A percentile compares a stretch with the other conserved stretches of the same genome.
Evolutionary conservation across 352 stramenopile genomes (phyloP).

Genomic region (Peronosclerospora sorghi): DNA sequence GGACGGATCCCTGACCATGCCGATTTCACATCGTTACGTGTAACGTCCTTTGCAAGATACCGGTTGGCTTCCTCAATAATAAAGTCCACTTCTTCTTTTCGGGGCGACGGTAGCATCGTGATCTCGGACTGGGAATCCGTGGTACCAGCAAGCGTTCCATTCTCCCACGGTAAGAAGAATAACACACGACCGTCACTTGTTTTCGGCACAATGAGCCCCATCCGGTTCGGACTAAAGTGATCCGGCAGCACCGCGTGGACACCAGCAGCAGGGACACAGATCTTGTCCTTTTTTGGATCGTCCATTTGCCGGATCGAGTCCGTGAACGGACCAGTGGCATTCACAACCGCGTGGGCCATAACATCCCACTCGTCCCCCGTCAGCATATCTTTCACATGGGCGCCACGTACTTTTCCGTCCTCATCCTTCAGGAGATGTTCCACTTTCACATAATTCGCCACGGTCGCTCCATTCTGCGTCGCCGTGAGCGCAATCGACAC

Average conservation of each 20-base stretch:
- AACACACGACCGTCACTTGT: slow-evolving; percentile 88
- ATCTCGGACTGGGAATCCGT: slow-evolving; percentile 90
- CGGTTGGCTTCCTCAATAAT: slow-evolving; percentile 90
- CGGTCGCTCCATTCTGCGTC: slow-evolving; percentile 86
- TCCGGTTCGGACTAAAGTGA: slow-evolving; percentile 90
- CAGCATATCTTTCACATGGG: slow-evolving; percentile 80
- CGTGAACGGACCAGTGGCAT: slow-evolving; percentile 92
- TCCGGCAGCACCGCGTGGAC: slow-evolving; percentile 93
- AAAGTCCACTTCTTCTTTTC: slow-evolving; percentile 88
- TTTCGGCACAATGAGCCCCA: slow-evolving; percentile 94
- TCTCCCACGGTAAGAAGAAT: slow-evolving; percentile 96
- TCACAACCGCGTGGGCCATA: slow-evolving; percentile 84
- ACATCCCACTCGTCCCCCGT: slow-evolving; percentile 88
- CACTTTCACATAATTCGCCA: slow-evolving; percentile 90
- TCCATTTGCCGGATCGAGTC: slow-evolving; percentile 88
- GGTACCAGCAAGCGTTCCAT: slow-evolving; percentile 86
- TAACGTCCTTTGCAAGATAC: slow-evolving; percentile 86
- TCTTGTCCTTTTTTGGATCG: slow-evolving; percentile 78
- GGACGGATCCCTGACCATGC: slow-evolving; percentile 93
- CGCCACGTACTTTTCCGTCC: slow-evolving; percentile 76
- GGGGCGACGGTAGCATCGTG: slow-evolving; percentile 90
- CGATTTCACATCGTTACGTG: slow-evolving; percentile 86
- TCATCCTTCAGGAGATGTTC: slow-evolving; percentile 77
- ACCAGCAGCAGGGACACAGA: slow-evolving; percentile 89
- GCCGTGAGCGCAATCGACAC: slow-evolving; percentile 91